These are phyloP conservation scores for Penicillium sp. DNA, from an alignment of 2,329 filamentous ascomycete genomes.

Conservation along the genomic window DNA sequence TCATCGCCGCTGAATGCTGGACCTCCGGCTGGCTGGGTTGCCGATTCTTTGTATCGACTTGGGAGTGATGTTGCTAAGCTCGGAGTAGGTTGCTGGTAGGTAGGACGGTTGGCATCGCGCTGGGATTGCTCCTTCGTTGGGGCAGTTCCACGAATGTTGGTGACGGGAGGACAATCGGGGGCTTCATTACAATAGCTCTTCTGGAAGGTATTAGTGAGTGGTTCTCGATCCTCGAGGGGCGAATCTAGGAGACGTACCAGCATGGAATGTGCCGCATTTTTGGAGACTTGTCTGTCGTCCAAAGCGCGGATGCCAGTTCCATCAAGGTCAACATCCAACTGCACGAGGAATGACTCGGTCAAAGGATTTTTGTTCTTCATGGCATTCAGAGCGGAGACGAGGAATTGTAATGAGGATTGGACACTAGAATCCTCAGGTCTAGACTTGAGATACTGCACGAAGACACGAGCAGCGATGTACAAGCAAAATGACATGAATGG, in stretches of 20 bases:
- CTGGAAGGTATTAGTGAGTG: slow-evolving; percentile 12
- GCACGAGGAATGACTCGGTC: slow-evolving; percentile 91
- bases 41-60: slow-evolving; percentile 24
- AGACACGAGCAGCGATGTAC: slow-evolving; percentile 92
- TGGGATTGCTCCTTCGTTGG: not conserved
- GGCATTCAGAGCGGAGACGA: slow-evolving; percentile 86
- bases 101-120: slow-evolving; percentile 1
- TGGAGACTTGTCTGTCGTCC: slow-evolving; percentile 12
- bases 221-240: not conserved
- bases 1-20: slow-evolving; percentile 1
- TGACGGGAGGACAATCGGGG: slow-evolving; percentile 12
- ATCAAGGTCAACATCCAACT: slow-evolving; percentile 89
- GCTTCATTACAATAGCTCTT: slow-evolving; percentile 11
- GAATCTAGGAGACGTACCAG: slow-evolving; percentile 8
- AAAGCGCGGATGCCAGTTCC: slow-evolving; percentile 43
- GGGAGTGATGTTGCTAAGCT: slow-evolving; percentile 25
- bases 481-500: slow-evolving; percentile 94
- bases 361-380: slow-evolving; percentile 85
- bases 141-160: slow-evolving; percentile 7
- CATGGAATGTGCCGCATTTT: slow-evolving; percentile 11
- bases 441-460: slow-evolving; percentile 94
- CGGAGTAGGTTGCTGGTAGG: slow-evolving; percentile 4
- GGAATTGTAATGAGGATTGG: slow-evolving; percentile 81
- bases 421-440: slow-evolving; percentile 79
- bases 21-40: not conserved